Evolutionary conservation across 495 filamentous ascomycete genomes (phyloP).

Genomic region (Hypomontagnella submonticulosa): DNA sequence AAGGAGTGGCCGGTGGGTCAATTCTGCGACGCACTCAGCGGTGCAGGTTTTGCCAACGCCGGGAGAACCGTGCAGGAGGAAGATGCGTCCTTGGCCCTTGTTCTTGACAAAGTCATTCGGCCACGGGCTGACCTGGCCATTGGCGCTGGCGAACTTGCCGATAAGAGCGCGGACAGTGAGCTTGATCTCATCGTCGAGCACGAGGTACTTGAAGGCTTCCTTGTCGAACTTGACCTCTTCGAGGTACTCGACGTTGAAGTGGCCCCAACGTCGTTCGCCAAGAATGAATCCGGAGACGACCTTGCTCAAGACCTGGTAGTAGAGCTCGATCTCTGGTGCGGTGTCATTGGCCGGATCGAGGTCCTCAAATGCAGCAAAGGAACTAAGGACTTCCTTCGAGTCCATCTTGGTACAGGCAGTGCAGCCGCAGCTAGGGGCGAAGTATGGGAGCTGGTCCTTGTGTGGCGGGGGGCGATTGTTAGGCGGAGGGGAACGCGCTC

Average conservation of each 20-base stretch:
- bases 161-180: conserved; percentile 40
- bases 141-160: conserved; percentile 42
- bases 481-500: conserved; percentile 16
- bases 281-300: conserved; percentile 53
- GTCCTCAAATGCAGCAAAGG: conserved; percentile 51
- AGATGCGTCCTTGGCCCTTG: conserved; percentile 46
- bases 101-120: conserved; percentile 46
- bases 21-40: conserved; percentile 55
- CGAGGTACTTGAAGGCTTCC: conserved; percentile 44
- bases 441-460: conserved; percentile 50
- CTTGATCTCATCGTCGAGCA: conserved; percentile 45
- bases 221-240: conserved; percentile 40
- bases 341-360: conserved; percentile 45
- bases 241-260: conserved; percentile 42
- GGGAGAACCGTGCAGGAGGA: conserved; percentile 43
- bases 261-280: conserved; percentile 52
- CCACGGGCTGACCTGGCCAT: conserved; percentile 40
- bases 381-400: conserved; percentile 28
- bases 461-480: conserved; percentile 4
- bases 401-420: conserved; percentile 33
- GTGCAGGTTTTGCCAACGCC: conserved; percentile 47
- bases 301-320: conserved; percentile 48
- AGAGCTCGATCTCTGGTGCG: conserved; percentile 48
- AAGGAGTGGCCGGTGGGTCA: conserved; percentile 52
- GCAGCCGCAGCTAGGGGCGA: conserved; percentile 49